Percentiles rank a stretch among this genome's conserved stretches.
These are phyloP conservation scores for Acacia confusa DNA, from an alignment of 306 rosid genomes.

Conservation along the genomic window DNA sequence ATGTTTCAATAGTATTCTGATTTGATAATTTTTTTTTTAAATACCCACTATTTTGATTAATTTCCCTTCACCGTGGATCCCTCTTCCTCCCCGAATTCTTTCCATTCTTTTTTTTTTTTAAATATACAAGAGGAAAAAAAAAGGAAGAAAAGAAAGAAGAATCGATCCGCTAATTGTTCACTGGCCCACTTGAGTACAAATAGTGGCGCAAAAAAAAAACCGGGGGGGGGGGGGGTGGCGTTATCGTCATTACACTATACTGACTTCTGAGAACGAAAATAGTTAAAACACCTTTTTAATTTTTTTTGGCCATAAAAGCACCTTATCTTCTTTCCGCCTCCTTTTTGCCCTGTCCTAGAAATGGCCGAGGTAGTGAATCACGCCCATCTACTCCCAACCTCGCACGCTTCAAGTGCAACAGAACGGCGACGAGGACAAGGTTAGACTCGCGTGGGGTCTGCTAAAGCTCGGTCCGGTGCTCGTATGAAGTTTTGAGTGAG, in stretches of 20 bases:
- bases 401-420: slow-evolving; percentile 28
- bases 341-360: neutral
- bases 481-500: slow-evolving; percentile 36
- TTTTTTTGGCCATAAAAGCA: neutral
- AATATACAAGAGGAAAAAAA: no score
- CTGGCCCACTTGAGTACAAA: neutral
- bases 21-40: no score
- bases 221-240: slow-evolving; percentile 5
- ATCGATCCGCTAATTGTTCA: no score
- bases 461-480: slow-evolving; percentile 46
- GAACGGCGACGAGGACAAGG: neutral
- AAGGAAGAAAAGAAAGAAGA: no score
- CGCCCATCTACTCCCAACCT: slow-evolving; percentile 22
- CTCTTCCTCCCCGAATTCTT: no score
- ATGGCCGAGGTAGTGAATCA: slow-evolving; percentile 38
- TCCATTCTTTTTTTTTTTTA: no score
- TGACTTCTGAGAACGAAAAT: neutral
- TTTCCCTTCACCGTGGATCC: no score
- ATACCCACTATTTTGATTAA: no score
- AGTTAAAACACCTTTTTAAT: slow-evolving; percentile 18
- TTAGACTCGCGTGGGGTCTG: slow-evolving; percentile 1
- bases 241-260: slow-evolving; percentile 29
- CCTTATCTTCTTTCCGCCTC: slow-evolving; percentile 31
- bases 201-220: neutral
- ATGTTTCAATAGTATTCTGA: no score